Conservation (phyloP, 805 yeast species). For the Yamadazyma kitorensis region DNA sequence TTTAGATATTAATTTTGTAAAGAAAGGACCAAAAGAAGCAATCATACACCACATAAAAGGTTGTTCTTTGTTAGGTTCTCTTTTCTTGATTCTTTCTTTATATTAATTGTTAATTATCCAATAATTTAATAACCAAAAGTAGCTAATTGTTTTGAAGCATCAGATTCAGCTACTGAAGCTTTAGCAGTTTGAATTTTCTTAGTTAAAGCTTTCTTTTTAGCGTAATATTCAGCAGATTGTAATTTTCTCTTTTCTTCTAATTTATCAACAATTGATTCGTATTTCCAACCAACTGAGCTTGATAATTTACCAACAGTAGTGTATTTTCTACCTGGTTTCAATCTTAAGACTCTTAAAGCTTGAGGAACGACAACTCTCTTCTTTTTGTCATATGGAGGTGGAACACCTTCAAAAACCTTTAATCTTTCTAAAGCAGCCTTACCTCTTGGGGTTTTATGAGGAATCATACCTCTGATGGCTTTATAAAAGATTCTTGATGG, state of each 20-base stretch:
- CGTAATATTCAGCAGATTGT: constrained; percentile 98
- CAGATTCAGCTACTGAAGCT: constrained; percentile 84
- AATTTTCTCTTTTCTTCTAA: constrained; percentile 99
- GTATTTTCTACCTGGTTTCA: constrained; percentile 99
- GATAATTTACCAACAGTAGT: constrained; percentile 97
- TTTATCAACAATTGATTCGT: constrained; percentile 95
- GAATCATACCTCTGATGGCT: constrained; percentile 99
- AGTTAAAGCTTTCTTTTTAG: constrained; percentile 94
- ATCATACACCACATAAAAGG: too few species aligned
- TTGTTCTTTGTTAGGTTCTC: too few species aligned
- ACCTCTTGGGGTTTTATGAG: constrained; percentile 99
- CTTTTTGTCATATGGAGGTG: constrained; percentile 99
- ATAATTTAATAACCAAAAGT: constrained; percentile 86
- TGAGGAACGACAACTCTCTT: constrained; percentile 99
- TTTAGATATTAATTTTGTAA: too few species aligned
- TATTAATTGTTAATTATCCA: constrained; percentile 4
- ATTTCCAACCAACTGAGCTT: constrained; percentile 98
- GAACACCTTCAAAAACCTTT: constrained; percentile 99
- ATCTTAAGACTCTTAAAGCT: constrained; percentile 98
- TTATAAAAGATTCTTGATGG: constrained; percentile 99
- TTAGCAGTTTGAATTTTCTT: constrained; percentile 88
- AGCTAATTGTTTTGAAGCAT: constrained; percentile 91
- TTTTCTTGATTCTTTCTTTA: constrained; percentile 3
- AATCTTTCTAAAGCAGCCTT: constrained; percentile 99
- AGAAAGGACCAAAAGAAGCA: too few species aligned